phyloP scores from a whole-genome alignment of 2,329 filamentous ascomycete species.

The Sporothrix brunneoviolacea region DNA sequence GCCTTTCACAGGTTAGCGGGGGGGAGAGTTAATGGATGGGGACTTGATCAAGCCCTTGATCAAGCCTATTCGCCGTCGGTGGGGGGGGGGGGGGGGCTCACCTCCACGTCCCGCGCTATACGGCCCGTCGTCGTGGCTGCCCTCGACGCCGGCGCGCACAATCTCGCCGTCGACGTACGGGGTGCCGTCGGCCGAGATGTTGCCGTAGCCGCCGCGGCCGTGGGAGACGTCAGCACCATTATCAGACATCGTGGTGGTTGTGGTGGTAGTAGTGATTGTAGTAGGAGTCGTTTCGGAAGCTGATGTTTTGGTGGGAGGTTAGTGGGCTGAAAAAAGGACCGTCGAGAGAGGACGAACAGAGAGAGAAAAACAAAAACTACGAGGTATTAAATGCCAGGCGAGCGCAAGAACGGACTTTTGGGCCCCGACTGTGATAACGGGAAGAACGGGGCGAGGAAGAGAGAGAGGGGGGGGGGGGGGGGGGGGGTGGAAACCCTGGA shows the following conservation, averaged over 20 bases:
- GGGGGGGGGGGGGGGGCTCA: too few relatives aligned
- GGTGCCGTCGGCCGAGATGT: slow-evolving; percentile 52
- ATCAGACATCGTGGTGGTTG: background rate
- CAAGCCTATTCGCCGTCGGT: too few relatives aligned
- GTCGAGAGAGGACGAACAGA: background rate
- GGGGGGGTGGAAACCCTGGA: too few relatives aligned
- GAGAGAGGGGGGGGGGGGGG: too few relatives aligned
- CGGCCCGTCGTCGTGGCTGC: slow-evolving; percentile 51
- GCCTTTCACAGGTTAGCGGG: slow-evolving; percentile 36
- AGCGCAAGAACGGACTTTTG: too few relatives aligned
- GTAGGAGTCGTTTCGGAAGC: too few relatives aligned
- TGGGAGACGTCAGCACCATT: slow-evolving; percentile 47
- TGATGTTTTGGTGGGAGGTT: background rate
- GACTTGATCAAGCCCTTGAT: too few relatives aligned
- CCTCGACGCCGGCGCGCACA: slow-evolving; percentile 46
- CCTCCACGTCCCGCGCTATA: slow-evolving; percentile 55
- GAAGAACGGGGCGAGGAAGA: too few relatives aligned
- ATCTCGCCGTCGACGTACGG: slow-evolving; percentile 57
- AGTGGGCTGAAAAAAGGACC: background rate
- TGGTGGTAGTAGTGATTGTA: background rate
- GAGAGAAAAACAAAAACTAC: background rate
- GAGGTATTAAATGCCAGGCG: slow-evolving; percentile 1
- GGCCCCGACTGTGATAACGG: too few relatives aligned
- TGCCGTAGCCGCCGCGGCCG: slow-evolving; percentile 55
- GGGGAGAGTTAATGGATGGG: too few relatives aligned